Conservation (phyloP, 2,329 filamentous ascomycete species). For the Arthroderma uncinatum region DNA sequence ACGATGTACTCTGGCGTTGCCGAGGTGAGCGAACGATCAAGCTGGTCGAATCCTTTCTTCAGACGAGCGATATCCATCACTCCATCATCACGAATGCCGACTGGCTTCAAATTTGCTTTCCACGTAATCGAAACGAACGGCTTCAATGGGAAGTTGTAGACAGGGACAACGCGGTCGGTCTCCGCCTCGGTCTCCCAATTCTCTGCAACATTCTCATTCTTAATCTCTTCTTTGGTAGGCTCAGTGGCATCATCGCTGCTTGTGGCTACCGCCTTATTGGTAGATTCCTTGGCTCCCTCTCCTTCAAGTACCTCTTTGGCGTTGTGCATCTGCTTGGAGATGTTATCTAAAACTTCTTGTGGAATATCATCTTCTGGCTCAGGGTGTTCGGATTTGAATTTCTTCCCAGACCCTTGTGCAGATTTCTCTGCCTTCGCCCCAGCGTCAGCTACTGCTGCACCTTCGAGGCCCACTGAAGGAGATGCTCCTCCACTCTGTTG, state of each 20-base stretch:
- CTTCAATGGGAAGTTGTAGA: constrained; percentile 93
- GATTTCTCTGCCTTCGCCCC: constrained; percentile 55
- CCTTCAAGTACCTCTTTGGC: constrained; percentile 43
- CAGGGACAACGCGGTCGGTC: constrained; percentile 52
- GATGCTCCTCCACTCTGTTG: constrained; percentile 44
- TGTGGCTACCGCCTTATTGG: constrained; percentile 19
- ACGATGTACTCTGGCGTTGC: constrained; percentile 85
- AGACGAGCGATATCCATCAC: constrained; percentile 87
- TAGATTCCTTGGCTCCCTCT: constrained; percentile 12
- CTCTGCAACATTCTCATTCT: constrained; percentile 11
- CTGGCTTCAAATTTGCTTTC: constrained; percentile 39
- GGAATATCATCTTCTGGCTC: constrained; percentile 27
- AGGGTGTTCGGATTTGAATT: constrained; percentile 29
- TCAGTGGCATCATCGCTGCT: constrained; percentile 44
- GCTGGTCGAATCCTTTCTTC: constrained; percentile 96
- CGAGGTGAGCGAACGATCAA: constrained; percentile 84
- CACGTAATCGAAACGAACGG: constrained; percentile 88
- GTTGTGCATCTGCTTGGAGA: constrained; percentile 32
- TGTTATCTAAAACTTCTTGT: constrained; percentile 26
- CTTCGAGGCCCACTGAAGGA: constrained; percentile 58
- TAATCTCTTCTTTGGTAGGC: constrained; percentile 34
- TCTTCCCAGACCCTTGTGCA: constrained; percentile 46
- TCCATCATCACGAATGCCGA: constrained; percentile 61
- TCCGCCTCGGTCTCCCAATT: constrained; percentile 49
- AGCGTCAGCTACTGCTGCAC: constrained; percentile 48